Base-by-base conservation (phyloP, 495 filamentous ascomycete genomes). In the Penicillium longicatenatum region DNA sequence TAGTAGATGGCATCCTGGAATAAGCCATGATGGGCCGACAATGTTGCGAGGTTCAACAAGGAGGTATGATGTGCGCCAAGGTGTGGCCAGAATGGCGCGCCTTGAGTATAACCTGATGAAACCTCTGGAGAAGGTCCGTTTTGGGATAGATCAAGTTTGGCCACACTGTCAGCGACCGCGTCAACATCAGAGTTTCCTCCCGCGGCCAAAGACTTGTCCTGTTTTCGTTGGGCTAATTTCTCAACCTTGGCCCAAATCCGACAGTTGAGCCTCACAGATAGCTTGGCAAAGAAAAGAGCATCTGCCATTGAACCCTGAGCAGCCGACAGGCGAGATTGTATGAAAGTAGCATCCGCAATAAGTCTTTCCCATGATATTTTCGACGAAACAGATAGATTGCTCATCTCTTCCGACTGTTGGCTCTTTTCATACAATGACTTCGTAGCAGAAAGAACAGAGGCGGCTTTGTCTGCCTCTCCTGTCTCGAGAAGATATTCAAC, bases 1-100 rank as follows among this genome's bases (percentile, higher is more conserved):
- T 96, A 96, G 70, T 92, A 94, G n/a, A 93, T 76, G 7, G 93
- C 89, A 68, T 98, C 95, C 50, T 89, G 86, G 61, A 92, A 89
- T 69, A 97, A 81, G 45, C 95, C 93, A 63, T 92, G 82, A 53
- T 93, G 86, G 4, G 90, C 84, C 55, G 89, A 96, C 16, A 95
- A 71, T 20, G 77, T 79, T 4, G 92, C 90, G 6, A 96, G 81
- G 52, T 91, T 86, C 46, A 84, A 64, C 29, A 93, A 71, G 46
- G 84, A 82, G 6, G 82, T 83, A 65, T 90, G 87, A 26, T 97
- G 77, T 9, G 84, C 83, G 31, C 84, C 80, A 37, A 95, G 84
- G 7, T 97, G 75, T 19, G 82, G 76, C 94, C 94, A 98, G 59
- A 94, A 93, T 12, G 82, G 81, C 0, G 91, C 84, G 2, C 89